These are phyloP conservation scores for Trypanosoma theileri DNA, from an alignment of 208 protist genomes.

Conservation along the genomic window DNA sequence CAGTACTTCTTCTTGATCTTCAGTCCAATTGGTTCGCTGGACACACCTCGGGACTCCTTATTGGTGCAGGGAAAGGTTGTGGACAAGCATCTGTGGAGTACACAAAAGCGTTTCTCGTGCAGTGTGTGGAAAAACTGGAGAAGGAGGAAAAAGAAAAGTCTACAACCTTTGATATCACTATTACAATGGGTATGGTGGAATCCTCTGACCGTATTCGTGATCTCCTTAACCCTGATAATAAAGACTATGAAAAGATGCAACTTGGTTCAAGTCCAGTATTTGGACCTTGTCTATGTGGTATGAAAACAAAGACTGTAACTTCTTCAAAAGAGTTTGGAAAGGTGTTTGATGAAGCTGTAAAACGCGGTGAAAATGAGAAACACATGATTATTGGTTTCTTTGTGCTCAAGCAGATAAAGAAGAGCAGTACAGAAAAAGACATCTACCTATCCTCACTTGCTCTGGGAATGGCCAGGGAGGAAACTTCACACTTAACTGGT, in stretches of 20 bases:
- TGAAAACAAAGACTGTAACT: constrained; percentile 48
- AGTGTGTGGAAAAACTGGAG: constrained; percentile 52
- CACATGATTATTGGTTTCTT: constrained; percentile 66
- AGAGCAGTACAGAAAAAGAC: constrained; percentile 44
- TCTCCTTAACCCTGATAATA: constrained; percentile 44
- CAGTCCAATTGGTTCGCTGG: constrained; percentile 74
- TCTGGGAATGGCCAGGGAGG: constrained; percentile 54
- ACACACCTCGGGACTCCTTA: constrained; percentile 65
- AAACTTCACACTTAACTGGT: constrained; percentile 41
- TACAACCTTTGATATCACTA: constrained; percentile 61
- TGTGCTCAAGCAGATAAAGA: constrained; percentile 72
- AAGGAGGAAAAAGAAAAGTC: constrained; percentile 49
- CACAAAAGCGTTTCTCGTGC: constrained; percentile 43
- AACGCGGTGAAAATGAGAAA: constrained; percentile 44
- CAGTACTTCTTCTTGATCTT: constrained; percentile 67
- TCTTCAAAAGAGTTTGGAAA: constrained; percentile 37
- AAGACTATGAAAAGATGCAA: constrained; percentile 40
- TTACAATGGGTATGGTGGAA: constrained; percentile 58
- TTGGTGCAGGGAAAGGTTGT: constrained; percentile 50
- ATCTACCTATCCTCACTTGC: constrained; percentile 78
- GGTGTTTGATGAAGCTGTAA: constrained; percentile 48
- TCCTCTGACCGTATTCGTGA: constrained; percentile 53
- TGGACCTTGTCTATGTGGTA: constrained; percentile 67
- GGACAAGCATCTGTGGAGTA: constrained; percentile 34
- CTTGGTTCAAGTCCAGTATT: constrained; percentile 72